A percentile compares a stretch with the other conserved stretches of the same genome.
Conservation (phyloP, 2,329 filamentous ascomycete species). For the Tolypocladium amazonense region DNA sequence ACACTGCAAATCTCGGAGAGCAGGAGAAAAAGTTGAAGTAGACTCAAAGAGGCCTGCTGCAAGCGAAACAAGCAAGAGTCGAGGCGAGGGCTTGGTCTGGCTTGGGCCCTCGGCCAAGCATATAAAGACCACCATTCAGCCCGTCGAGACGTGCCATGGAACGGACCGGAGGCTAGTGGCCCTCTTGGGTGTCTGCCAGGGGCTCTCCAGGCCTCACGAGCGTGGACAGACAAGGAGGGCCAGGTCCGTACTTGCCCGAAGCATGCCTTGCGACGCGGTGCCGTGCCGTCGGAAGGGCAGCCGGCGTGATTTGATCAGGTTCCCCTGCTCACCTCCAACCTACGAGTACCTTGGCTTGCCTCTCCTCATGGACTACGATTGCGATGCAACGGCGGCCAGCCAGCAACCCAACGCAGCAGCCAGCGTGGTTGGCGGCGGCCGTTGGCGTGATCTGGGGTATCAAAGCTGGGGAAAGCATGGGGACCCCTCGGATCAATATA, state of each 20-base stretch:
- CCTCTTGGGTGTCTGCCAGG: not conserved
- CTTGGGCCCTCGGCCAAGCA: not conserved
- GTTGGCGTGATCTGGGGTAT: not conserved
- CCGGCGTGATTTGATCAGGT: not conserved
- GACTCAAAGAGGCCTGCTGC: not conserved
- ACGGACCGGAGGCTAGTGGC: slow-evolving; percentile 1
- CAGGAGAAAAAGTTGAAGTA: not conserved
- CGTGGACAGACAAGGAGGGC: not conserved
- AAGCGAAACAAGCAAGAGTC: not conserved
- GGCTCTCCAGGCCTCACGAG: not conserved
- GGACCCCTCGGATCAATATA: not conserved
- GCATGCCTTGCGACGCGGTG: not conserved
- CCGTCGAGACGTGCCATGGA: not conserved
- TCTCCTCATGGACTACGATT: not conserved
- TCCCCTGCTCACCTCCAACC: not conserved
- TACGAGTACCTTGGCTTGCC: too few relatives aligned
- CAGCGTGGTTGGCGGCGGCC: not conserved
- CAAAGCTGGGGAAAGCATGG: not conserved
- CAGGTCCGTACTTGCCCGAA: slow-evolving; percentile 1
- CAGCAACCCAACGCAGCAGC: not conserved
- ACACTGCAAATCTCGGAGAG: not conserved
- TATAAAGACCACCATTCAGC: not conserved
- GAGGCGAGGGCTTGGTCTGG: not conserved
- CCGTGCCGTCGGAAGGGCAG: not conserved
- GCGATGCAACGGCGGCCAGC: not conserved